Percentiles rank a stretch among this genome's conserved stretches.
Conservation (phyloP, 345 rosid genomes). For the Melaleuca quinquenervia region DNA sequence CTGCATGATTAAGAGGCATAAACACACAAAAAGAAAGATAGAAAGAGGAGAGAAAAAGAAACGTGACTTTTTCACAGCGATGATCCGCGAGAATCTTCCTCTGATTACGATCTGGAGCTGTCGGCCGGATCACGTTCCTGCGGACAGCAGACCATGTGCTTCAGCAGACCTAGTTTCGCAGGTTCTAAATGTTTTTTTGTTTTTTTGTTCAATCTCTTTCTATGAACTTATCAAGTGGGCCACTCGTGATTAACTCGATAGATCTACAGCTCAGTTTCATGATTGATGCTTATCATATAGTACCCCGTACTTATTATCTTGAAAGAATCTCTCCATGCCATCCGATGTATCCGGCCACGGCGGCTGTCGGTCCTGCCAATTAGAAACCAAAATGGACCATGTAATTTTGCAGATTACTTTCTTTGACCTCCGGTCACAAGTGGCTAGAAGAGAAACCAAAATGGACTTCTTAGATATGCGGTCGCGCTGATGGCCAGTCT, state of each 20-base stretch:
- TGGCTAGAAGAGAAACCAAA: background rate
- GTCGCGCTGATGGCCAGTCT: background rate
- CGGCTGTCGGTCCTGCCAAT: background rate
- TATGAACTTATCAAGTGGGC: too few species aligned
- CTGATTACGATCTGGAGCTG: background rate
- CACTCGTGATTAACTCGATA: too few species aligned
- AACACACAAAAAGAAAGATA: too few species aligned
- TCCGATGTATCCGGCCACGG: background rate
- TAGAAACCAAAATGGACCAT: too few species aligned
- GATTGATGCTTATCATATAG: background rate
- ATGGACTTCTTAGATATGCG: background rate
- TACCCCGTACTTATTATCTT: background rate
- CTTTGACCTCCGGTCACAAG: background rate
- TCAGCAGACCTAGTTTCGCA: background rate
- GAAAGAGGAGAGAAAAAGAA: too few species aligned
- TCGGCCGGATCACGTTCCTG: background rate
- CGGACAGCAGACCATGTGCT: background rate
- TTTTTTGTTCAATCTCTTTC: rapidly evolving
- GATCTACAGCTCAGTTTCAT: background rate
- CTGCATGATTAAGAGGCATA: background rate
- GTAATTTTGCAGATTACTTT: background rate
- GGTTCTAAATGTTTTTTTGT: background rate
- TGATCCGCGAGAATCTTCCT: background rate
- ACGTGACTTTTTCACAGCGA: too few species aligned
- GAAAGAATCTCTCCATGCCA: background rate